Evolutionary conservation across 108 stramenopile genomes (phyloP), one percentile per base, ranked within the genome.

Genomic region (Pseudonitzschia multistriata): DNA sequence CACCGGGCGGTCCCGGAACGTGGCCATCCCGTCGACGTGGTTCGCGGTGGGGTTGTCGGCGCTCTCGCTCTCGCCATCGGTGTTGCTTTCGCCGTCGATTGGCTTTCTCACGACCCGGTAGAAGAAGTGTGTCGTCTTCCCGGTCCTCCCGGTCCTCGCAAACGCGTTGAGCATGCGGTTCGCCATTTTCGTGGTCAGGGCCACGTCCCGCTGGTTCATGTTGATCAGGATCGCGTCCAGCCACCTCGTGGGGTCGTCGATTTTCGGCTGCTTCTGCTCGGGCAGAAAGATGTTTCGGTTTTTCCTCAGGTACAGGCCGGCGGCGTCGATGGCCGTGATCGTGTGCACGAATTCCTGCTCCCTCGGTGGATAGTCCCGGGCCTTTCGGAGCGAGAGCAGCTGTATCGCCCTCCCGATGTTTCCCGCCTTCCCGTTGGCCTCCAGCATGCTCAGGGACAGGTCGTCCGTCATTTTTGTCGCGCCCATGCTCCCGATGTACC

Each of bases 241-340:
- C 79, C 88, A 93, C n/a, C 89, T 77, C 3, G 92, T 93, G 10
- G 92, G 92, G 60, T 93, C 85, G 70, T 93, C 92, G 24, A 93
- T 79, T 57, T 78, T 67, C 13, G 91, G 84, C 68, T 92, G 88
- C 22, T 86, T 63, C 10, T 79, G 67, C 56, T 92, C 91, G 36
- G 72, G 52, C 21, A 85, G 66, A 57, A 85, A 88, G 21, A 85
- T 78, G 54, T 92, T 92, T 31, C 91, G 87, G 66, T 81, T 74
- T 30, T 69, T 76, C 28, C 68, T 48, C 17, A 87, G 67, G 22
- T 81, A 76, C 34, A 82, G 66, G 59, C 87, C 83, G 25, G 91
- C 86, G 25, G 81, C 62, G 53, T 83, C 74, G 61, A 93, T 85
- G 24, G 92, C 82, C 1, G 53, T 78, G 25, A 93, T 79, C 11